Percentiles rank a stretch among this genome's conserved stretches.
Conservation (phyloP, 2,329 filamentous ascomycete genomes). For the Beauveria brongniartii region DNA sequence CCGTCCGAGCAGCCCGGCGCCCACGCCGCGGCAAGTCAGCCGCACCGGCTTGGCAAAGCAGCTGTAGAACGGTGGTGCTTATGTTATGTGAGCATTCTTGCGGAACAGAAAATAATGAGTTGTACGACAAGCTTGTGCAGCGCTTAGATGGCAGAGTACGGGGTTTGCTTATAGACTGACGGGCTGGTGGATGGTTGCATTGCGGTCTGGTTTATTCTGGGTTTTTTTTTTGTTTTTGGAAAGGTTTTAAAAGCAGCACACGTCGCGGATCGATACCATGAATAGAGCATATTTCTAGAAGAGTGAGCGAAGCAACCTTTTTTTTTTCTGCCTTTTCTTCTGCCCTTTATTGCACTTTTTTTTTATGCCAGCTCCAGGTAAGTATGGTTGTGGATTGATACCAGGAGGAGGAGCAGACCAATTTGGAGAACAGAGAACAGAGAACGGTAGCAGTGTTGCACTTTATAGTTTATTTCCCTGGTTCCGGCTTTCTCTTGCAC, state of each 20-base stretch:
- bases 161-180: not conserved
- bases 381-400: no score
- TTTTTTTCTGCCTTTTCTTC: not conserved
- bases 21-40: constrained; percentile 31
- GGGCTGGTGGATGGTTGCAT: not conserved
- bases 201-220: not conserved
- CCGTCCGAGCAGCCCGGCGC: constrained; percentile 38
- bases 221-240: not conserved
- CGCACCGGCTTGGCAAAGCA: constrained; percentile 24
- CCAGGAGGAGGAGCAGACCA: no score
- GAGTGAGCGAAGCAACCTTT: not conserved
- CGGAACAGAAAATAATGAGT: not conserved
- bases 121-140: not conserved
- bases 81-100: not conserved
- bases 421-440: no score
- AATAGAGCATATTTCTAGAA: not conserved
- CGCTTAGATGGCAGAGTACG: not conserved
- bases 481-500: not conserved
- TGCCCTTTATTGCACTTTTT: not conserved
- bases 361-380: no score
- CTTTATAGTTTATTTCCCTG: not conserved
- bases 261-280: constrained; percentile 5
- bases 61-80: not conserved
- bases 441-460: no score
- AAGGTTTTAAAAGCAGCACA: not conserved